Base-by-base conservation (phyloP, 2,329 filamentous ascomycete species). In the Aureobasidium melanogenum region DNA sequence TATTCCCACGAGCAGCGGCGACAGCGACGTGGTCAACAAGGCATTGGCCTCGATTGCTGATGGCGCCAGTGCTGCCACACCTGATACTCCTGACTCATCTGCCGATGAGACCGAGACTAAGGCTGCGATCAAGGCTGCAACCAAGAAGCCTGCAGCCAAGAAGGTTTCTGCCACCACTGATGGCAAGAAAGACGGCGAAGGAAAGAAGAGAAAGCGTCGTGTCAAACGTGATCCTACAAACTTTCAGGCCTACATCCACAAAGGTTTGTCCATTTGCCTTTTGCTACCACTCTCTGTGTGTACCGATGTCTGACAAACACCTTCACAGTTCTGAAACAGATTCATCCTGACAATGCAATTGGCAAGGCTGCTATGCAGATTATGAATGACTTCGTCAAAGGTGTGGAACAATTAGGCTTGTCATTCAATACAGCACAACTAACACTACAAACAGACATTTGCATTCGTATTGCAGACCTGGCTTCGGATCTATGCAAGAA, bases 121-220 rank as follows among this genome's bases (percentile, higher is more conserved):
- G 8, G 9, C 32, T 24, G 6, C 22, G 10, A 14, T 14, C 19
- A 15, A 43, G 22, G 14, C 32, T 36, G 32, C 32, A 15, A 14
- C 12, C 3, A 43, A 43, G 39, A 43, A 15, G 10, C 8, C 17
- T 15, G n/a, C 52, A 9, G 22, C 26, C 5, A 55, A 55, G 24
- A 55, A 81, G 92, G 65, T 91, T 91, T 8, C 74, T 97, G 67
- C 82, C 91, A 65, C 82, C 91, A 65, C 85, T 80, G 57, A 44
- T 76, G 55, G 58, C 50, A 59, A 66, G 63, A 60, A 54, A 5
- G 19, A 28, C 24, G 15, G 7, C 28, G 46, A 48, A 2, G 41
- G 14, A 2, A 56, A 1, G 14, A 36, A 58, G 55, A 60, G 34
- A 36, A 43, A 51, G 36, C 47, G n/a, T 4, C 44, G 44, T 24